Evolutionary conservation across 2,329 filamentous ascomycete species (phyloP), one percentile per base, ranked within the genome.

Genomic region (Fusarium acutatum): DNA sequence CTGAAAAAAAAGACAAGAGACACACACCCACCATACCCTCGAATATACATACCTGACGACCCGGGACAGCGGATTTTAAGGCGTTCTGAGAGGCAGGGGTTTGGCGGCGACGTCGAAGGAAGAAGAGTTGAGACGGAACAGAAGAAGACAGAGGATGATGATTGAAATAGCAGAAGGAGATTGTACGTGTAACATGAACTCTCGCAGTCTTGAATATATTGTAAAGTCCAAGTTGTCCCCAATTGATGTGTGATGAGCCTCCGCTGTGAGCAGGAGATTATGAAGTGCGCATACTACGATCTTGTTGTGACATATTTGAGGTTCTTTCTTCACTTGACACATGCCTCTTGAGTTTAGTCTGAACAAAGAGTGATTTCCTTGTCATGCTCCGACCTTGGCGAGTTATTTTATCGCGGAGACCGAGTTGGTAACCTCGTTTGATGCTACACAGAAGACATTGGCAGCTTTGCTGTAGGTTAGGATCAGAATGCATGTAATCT

Each of bases 171-270:
- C 47, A 56, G 50, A 69, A 49, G 64, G 69, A 76, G 71, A 73
- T 74, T 75, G 75, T 76, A 77, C 69, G 75, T 76, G 69, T 75
- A 77, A 67, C 73, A 75, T 68, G 75, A 77, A 64, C 69, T 75
- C 72, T 64, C 26, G 73, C 68, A 69, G 72, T 76, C 64, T 76
- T 76, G 65, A 77, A 76, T 76, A 72, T 67, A 77, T 67, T 72
- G 69, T 64, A 68, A 73, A 73, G 67, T 71, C 70, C 56, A 71
- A 38, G 6, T 49, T 40, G 32, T 28, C 37, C 40, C 24, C 11
- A 22, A 15, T 24, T 18, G 18, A 1, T 14, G 3, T 20, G 40
- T 65, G 54, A 24, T 28, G 37, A 40, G 37, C 3, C 20, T 35
- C 6, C 7, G 34, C 40, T 46, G 6, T 20, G 13, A 26, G 24